Conservation (phyloP, 768 basidiomycete species). For the Suillus subalutaceus region DNA sequence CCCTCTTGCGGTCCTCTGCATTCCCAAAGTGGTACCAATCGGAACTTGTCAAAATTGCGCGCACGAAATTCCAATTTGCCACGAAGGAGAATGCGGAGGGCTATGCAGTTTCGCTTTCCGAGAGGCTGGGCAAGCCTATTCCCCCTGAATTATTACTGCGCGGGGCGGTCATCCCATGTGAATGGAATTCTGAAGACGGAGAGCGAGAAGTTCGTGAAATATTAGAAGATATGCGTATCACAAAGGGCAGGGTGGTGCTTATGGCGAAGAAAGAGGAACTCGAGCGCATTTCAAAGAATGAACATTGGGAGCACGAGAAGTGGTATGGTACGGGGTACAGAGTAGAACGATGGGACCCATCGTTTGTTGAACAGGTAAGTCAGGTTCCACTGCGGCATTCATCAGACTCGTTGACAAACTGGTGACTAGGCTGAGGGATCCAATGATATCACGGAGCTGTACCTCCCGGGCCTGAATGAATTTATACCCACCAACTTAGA, state of each 20-base stretch:
- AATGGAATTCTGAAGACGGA: constrained; percentile 63
- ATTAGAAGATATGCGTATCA: constrained; percentile 59
- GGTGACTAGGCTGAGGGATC: constrained; percentile 56
- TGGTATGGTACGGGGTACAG: constrained; percentile 92
- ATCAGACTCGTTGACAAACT: constrained; percentile 8
- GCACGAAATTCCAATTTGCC: constrained; percentile 81
- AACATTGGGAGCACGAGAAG: constrained; percentile 76
- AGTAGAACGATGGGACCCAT: constrained; percentile 67
- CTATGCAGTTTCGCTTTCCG: constrained; percentile 77
- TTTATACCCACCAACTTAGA: constrained; percentile 90
- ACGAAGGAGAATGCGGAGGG: constrained; percentile 82
- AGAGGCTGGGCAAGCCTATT: constrained; percentile 78
- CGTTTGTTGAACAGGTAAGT: constrained; percentile 59
- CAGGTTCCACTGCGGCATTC: neutral
- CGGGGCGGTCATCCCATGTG: constrained; percentile 70
- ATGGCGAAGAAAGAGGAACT: constrained; percentile 76
- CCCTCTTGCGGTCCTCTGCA: constrained; percentile 62
- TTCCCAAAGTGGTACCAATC: constrained; percentile 71
- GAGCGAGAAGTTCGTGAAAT: constrained; percentile 61
- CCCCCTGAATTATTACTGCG: constrained; percentile 77
- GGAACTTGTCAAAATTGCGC: constrained; percentile 72
- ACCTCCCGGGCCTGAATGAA: constrained; percentile 82
- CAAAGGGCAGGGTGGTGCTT: constrained; percentile 69
- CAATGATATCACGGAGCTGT: constrained; percentile 69
- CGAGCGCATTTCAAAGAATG: constrained; percentile 52